Conservation (phyloP, 805 yeast species). For the Candida krabiensis region DNA sequence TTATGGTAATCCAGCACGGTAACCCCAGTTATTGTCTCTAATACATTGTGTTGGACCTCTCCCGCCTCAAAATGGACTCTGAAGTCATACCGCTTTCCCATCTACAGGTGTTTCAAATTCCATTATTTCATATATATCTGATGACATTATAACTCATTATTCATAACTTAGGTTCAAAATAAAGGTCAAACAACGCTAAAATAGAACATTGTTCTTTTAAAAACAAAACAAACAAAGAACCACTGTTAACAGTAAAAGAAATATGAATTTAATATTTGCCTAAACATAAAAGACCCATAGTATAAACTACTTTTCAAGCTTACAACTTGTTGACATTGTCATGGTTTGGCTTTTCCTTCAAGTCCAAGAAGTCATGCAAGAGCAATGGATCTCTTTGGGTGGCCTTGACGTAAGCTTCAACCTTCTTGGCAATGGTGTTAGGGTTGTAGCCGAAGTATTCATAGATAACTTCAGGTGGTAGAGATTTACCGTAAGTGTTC, state of each 20-base stretch:
- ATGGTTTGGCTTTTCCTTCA: conserved; percentile 30
- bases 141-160: too few species aligned
- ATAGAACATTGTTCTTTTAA: too few species aligned
- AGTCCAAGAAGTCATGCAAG: conserved; percentile 33
- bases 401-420: conserved; percentile 28
- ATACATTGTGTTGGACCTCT: too few species aligned
- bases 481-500: conserved; percentile 95
- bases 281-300: not conserved
- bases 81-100: too few species aligned
- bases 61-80: too few species aligned
- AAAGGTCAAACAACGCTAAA: too few species aligned
- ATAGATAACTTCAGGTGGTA: conserved; percentile 82
- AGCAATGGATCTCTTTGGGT: conserved; percentile 24
- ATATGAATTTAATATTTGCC: conserved; percentile 1
- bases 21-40: too few species aligned
- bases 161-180: too few species aligned
- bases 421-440: conserved; percentile 71
- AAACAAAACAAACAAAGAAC: conserved; percentile 16
- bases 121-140: conserved; percentile 1
- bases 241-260: not conserved
- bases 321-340: conserved; percentile 21
- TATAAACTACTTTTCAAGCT: conserved; percentile 4
- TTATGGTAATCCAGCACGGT: too few species aligned
- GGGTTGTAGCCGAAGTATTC: conserved; percentile 87
- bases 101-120: too few species aligned